Base-by-base conservation (phyloP, 345 rosid species). In the Erodium maritimum region DNA sequence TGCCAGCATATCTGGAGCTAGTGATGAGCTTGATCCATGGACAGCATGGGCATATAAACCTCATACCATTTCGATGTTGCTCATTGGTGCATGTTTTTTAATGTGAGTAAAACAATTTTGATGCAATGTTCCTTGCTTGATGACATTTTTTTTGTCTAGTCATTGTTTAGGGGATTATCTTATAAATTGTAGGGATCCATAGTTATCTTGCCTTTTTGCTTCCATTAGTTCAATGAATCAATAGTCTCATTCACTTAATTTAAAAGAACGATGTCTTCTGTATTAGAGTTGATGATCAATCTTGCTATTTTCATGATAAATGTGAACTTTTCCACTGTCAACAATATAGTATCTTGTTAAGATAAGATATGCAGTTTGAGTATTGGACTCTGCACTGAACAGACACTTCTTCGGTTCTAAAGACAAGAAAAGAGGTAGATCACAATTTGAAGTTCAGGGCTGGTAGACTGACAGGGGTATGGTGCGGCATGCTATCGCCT, bases 1-100 rank as follows among this genome's bases (percentile, higher is more conserved):
- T 66, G 51, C 46, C 56, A 63, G 19, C 62, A 56, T 58, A 57
- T 45, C 68, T 21, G 65, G 60, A 64, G 62, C 64, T 20, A 80
- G 63, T 59, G 83, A 57, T 70, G 96, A 86, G 24, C 74, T 93
- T 62, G 97, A 93, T 79, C 99, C 99, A 55, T 93, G 99, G 99
- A 93, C 91, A 71, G 94, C 99, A 65, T 93, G 99, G 99, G 99
- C 99, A 23, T 93, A 93, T 69, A 80, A 77, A 80, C 99, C 99
- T 74, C 95, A 85, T 52, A 89, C 99, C 17, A 81, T 93, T 71
- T 77, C 97, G 29, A 69, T 89, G 68, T 80, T 93, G 69, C 83
- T 93, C 54, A 68, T 93, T 63, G 99, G 99, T 67, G 94, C 99
- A 16, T 93, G 96, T 69, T 82, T 87, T 64, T 77, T 93, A 55